Base-by-base conservation (phyloP, 495 filamentous ascomycete genomes). In the Lasiosphaeria miniovina region DNA sequence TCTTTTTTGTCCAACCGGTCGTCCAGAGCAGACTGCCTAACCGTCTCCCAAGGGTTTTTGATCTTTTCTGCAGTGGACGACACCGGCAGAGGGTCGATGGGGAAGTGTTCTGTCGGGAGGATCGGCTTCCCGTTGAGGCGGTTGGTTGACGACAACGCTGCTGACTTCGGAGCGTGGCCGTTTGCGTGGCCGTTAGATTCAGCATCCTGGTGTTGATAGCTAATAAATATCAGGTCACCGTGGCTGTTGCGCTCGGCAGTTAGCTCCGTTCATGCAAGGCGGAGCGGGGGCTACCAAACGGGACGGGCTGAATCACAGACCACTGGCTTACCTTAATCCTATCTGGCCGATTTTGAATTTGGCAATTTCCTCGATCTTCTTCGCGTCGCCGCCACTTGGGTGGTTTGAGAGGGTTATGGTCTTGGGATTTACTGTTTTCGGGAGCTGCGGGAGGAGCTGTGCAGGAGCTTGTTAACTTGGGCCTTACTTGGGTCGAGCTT, bases 1-100 rank as follows among this genome's bases (percentile, higher is more conserved):
- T 96, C 90, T 65, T 86, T 81, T 75, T 84, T 90, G 67, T 99
- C 94, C 62, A 99, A 75, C 31, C 82, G 75, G 68, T 98, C 83
- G 69, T 99, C 94, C 0, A 98, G 77, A 0, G 87, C 77, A 3
- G 91, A 94, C 73, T 98, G 94, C 63, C 85, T 81, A 6, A 97
- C 90, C 12, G 86, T 82, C 62, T 98, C 93, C 95, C 94, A 97
- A 3, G 94, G 93, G 62, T 93, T 96, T 70, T 90, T 90, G 62
- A 91, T 88, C 34, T 82, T 78, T 41, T 83, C 74, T 14, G 83
- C 77, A 43, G 86, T 82, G 4, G 86, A 85, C 4, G 74, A 75
- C 49, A 83, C 72, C 46, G 84, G 83, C 4, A 79, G 72, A 15
- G 82, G 78, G 48, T 85, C 80, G 64, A 88, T 80, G 10, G 88